These are phyloP conservation scores for Epichloe sylvatica DNA, from an alignment of 2,329 filamentous ascomycete genomes.

Conservation along the genomic window DNA sequence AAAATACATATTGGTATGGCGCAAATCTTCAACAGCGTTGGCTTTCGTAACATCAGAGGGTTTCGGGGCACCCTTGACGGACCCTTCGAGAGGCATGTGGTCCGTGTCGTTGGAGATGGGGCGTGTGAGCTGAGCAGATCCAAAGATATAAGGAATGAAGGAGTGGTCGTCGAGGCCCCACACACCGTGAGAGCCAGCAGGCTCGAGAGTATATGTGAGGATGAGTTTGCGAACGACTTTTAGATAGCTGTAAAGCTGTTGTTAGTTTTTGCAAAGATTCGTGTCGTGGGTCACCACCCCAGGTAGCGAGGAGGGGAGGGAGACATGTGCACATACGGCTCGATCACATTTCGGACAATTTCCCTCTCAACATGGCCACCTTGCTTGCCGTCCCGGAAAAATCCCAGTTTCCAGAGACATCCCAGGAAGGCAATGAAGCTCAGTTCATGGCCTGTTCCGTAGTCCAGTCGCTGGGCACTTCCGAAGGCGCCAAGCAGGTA, in stretches of 20 bases:
- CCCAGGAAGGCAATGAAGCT: conserved; percentile 89
- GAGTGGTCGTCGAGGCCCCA: conserved; percentile 98
- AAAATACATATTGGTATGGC: conserved; percentile 74
- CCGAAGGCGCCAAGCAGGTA: conserved; percentile 84
- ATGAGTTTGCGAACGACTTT: conserved; percentile 70
- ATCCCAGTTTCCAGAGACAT: conserved; percentile 78
- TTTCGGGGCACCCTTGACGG: conserved; percentile 54
- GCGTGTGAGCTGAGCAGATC: conserved; percentile 76
- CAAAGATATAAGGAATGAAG: conserved; percentile 88
- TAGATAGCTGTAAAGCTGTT: conserved; percentile 45
- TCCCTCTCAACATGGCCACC: conserved; percentile 53
- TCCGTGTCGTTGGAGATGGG: conserved; percentile 48
- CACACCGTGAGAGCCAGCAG: conserved; percentile 89
- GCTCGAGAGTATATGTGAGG: conserved; percentile 81
- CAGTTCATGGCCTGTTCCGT: conserved; percentile 90
- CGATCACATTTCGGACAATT: conserved; percentile 69
- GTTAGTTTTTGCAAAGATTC: not conserved
- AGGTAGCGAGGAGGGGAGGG: not conserved
- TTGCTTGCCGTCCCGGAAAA: conserved; percentile 46
- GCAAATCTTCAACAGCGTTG: conserved; percentile 49
- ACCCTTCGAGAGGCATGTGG: conserved; percentile 64
- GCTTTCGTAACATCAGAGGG: conserved; percentile 55
- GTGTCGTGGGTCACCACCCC: too few relatives aligned
- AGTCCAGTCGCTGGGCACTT: conserved; percentile 78
- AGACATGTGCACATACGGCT: conserved; percentile 43